A percentile compares a stretch with the other conserved stretches of the same genome.
Conservation (phyloP, 2,329 filamentous ascomycete species). For the Escovopsis sp. region DNA sequence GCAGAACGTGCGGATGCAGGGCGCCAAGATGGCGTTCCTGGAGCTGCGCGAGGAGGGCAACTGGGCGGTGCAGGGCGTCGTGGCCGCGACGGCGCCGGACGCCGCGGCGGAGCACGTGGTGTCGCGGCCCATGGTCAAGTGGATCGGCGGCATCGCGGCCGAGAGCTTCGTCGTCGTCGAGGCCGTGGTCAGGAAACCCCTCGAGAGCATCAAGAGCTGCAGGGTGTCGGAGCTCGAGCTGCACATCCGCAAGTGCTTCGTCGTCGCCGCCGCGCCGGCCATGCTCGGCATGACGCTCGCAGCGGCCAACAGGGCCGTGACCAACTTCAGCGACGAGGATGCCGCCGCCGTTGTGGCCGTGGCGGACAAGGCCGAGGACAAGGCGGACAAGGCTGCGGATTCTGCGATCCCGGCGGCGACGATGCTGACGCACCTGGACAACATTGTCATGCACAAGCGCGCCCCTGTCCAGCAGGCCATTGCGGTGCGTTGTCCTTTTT, state of each 20-base stretch:
- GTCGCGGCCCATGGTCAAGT: constrained; percentile 89
- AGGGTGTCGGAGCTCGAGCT: constrained; percentile 69
- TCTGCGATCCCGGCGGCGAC: constrained; percentile 42
- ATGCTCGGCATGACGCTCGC: constrained; percentile 44
- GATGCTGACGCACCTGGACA: constrained; percentile 75
- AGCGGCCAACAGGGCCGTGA: constrained; percentile 38
- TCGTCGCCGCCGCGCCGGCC: constrained; percentile 50
- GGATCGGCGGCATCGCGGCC: constrained; percentile 55
- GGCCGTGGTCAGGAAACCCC: constrained; percentile 64
- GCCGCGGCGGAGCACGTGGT: constrained; percentile 43
- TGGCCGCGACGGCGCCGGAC: constrained; percentile 38
- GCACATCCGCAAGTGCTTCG: constrained; percentile 73
- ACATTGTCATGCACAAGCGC: constrained; percentile 83
- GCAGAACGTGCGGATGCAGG: constrained; percentile 48
- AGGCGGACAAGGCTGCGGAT: constrained; percentile 28
- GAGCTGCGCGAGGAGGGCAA: constrained; percentile 60
- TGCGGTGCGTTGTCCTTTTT: constrained; percentile 27
- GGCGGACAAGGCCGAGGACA: constrained; percentile 18
- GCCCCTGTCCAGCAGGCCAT: constrained; percentile 85
- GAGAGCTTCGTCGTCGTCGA: constrained; percentile 78
- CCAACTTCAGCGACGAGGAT: constrained; percentile 45
- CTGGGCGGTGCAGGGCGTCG: constrained; percentile 66
- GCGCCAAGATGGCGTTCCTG: constrained; percentile 71
- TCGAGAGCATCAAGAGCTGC: constrained; percentile 79
- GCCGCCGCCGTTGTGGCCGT: constrained; percentile 12